Conservation (phyloP, 176 grass and related monocot genomes). For the Ensete ventricosum region DNA sequence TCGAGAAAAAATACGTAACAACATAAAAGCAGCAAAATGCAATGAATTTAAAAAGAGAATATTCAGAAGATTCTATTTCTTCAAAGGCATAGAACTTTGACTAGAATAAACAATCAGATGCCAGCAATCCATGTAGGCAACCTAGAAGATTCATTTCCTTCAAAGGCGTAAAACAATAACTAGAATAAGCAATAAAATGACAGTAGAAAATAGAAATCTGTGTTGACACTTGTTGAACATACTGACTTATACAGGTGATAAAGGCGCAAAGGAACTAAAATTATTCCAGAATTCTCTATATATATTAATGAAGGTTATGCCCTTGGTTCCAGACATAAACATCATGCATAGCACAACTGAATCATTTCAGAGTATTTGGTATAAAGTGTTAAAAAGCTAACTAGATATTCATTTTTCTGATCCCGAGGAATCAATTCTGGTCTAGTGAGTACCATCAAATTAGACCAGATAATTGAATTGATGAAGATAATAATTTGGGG, state of each 20-base stretch:
- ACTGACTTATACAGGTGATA: too few relatives aligned
- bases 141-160: background rate
- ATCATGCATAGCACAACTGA: too few relatives aligned
- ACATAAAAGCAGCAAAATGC: background rate
- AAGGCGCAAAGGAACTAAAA: slow-evolving; percentile 4
- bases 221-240: too few relatives aligned
- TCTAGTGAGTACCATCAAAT: too few relatives aligned
- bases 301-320: too few relatives aligned
- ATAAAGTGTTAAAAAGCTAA: too few relatives aligned
- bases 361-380: too few relatives aligned
- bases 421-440: too few relatives aligned
- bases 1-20: background rate
- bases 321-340: too few relatives aligned
- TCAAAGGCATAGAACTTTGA: background rate
- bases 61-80: background rate
- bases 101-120: background rate
- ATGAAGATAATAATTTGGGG: background rate
- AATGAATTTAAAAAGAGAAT: background rate
- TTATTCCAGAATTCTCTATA: background rate
- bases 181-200: background rate
- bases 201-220: background rate
- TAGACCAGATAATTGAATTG: background rate
- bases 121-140: background rate
- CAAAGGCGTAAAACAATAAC: background rate
- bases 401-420: too few relatives aligned